Evolutionary conservation across 306 rosid species (phyloP).

Genomic region (Benincasa hispida): DNA sequence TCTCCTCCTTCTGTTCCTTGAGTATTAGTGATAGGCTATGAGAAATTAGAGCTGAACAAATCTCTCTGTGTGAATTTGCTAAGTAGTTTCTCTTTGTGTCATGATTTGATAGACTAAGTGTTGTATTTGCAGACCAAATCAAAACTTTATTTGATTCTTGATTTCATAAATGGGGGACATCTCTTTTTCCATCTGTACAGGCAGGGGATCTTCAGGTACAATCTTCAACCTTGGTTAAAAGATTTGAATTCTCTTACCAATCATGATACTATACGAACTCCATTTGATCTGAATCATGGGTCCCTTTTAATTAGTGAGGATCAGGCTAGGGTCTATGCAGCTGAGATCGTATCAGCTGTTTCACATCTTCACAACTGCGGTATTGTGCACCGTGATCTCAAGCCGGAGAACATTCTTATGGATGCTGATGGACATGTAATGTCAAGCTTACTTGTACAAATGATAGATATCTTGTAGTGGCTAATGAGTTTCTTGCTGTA

Average conservation of each 20-base stretch:
- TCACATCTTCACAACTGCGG: constrained; percentile 81
- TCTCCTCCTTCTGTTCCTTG: neutral
- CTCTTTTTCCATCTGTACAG: constrained; percentile 80
- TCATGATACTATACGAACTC: neutral
- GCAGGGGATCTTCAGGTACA: constrained; percentile 84
- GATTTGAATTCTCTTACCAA: neutral
- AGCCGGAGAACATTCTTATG: constrained; percentile 93
- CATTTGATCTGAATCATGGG: constrained; percentile 3
- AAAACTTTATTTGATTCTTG: constrained; percentile 82
- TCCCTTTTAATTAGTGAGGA: constrained; percentile 73
- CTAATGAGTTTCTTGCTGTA: neutral
- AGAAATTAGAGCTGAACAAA: neutral
- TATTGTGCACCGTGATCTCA: constrained; percentile 91
- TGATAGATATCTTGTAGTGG: neutral
- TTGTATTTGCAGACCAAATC: constrained; percentile 52
- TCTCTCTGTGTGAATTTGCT: neutral
- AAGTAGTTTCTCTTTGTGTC: neutral
- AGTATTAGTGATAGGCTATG: neutral
- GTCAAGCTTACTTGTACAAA: constrained; percentile 9
- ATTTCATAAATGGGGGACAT: constrained; percentile 91
- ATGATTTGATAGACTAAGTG: neutral
- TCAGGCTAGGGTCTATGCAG: constrained; percentile 86
- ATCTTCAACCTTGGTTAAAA: neutral
- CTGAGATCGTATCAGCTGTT: constrained; percentile 92
- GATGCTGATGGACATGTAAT: constrained; percentile 89